These are phyloP conservation scores for Lachnellula cervina DNA, from an alignment of 2,329 filamentous ascomycete species.

Conservation along the genomic window DNA sequence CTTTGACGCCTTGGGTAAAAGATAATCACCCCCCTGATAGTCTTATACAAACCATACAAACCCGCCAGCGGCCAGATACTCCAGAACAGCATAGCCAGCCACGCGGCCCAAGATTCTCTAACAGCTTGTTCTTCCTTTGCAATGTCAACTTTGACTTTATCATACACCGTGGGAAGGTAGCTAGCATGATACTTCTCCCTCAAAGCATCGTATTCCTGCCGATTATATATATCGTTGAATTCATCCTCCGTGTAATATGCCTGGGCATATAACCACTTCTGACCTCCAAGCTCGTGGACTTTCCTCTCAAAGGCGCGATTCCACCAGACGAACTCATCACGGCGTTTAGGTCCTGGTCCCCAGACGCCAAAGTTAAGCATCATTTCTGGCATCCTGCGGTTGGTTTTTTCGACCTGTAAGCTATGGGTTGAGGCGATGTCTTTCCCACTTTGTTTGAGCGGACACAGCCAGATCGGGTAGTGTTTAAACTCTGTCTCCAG, in stretches of 20 bases:
- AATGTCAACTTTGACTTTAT: slow-evolving; percentile 60
- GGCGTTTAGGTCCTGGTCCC: slow-evolving; percentile 62
- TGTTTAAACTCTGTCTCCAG: slow-evolving; percentile 35
- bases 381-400: slow-evolving; percentile 35
- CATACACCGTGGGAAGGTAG: slow-evolving; percentile 64
- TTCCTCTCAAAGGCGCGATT: slow-evolving; percentile 70
- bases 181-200: slow-evolving; percentile 58
- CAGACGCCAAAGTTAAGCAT: slow-evolving; percentile 69
- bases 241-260: slow-evolving; percentile 71
- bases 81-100: slow-evolving; percentile 27
- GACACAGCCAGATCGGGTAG: slow-evolving; percentile 51
- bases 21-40: slow-evolving; percentile 26
- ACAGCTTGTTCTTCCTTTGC: slow-evolving; percentile 27
- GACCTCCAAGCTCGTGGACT: slow-evolving; percentile 63
- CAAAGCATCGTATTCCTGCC: slow-evolving; percentile 55
- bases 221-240: slow-evolving; percentile 61
- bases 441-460: slow-evolving; percentile 34
- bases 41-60: slow-evolving; percentile 27
- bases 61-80: slow-evolving; percentile 29
- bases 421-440: slow-evolving; percentile 16
- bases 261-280: slow-evolving; percentile 84
- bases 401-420: slow-evolving; percentile 14
- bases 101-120: slow-evolving; percentile 31
- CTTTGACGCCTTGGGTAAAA: slow-evolving; percentile 10
- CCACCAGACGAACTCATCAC: slow-evolving; percentile 54